phyloP scores from a whole-genome alignment of 2,329 filamentous ascomycete genomes.

The Bipolaris victoriae region DNA sequence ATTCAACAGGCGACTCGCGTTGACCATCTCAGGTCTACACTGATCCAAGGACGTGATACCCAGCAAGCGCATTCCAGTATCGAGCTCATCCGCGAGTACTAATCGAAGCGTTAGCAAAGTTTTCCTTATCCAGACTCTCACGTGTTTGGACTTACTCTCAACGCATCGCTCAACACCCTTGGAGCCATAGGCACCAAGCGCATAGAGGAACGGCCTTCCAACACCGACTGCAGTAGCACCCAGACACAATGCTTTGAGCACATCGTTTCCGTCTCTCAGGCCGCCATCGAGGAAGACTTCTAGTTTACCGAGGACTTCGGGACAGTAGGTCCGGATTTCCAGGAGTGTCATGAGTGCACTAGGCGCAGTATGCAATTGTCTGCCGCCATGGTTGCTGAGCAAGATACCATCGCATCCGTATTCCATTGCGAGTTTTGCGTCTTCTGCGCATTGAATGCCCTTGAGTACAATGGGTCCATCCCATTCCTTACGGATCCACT shows the following conservation, averaged over 20 bases:
- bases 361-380: constrained; percentile 56
- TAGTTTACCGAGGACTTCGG: constrained; percentile 44
- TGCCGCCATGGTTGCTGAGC: constrained; percentile 61
- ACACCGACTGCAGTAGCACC: constrained; percentile 50
- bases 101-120: constrained; percentile 9
- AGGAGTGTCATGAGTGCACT: constrained; percentile 47
- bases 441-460: constrained; percentile 54
- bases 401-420: constrained; percentile 56
- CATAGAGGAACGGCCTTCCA: constrained; percentile 48
- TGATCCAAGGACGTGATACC: constrained; percentile 67
- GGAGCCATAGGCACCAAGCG: constrained; percentile 47
- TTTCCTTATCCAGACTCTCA: not conserved
- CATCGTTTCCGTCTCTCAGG: constrained; percentile 47
- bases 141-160: constrained; percentile 39
- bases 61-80: constrained; percentile 70
- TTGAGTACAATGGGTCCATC: constrained; percentile 53
- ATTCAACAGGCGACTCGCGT: constrained; percentile 49
- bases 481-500: constrained; percentile 52
- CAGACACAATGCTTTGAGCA: constrained; percentile 49
- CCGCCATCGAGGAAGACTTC: constrained; percentile 50
- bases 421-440: constrained; percentile 54
- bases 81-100: constrained; percentile 63
- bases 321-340: constrained; percentile 47
- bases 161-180: constrained; percentile 46
- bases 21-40: constrained; percentile 66